A percentile compares a stretch with the other conserved stretches of the same genome.
Evolutionary conservation across 306 rosid species (phyloP).

Genomic region (Sesbania bispinosa): DNA sequence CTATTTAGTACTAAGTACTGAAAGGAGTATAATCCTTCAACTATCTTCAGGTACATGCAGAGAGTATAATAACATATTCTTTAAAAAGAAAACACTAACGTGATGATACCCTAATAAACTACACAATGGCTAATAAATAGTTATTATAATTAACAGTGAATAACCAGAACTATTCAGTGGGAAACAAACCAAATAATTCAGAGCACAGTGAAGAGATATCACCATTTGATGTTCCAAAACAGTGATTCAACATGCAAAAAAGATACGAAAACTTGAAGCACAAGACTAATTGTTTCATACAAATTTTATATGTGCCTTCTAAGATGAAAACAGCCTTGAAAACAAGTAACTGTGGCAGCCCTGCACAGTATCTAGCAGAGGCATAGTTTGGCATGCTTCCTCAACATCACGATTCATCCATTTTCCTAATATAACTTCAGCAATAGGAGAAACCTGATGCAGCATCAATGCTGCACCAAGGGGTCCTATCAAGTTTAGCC

Average conservation of each 20-base stretch:
- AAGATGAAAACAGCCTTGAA: constrained; percentile 73
- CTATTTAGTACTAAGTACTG: no score
- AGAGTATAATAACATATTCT: no score
- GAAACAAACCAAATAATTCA: not conserved
- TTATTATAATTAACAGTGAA: not conserved
- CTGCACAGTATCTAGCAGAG: constrained; percentile 76
- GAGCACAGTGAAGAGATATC: not conserved
- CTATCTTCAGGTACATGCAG: no score
- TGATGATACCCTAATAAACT: no score
- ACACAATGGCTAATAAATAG: not conserved
- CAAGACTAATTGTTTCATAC: not conserved
- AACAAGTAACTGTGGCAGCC: constrained; percentile 84
- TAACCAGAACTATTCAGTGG: not conserved
- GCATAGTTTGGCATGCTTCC: constrained; percentile 70
- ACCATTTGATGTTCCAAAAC: not conserved
- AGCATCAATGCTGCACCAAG: constrained; percentile 79
- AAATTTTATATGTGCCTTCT: constrained; percentile 6
- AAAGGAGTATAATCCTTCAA: no score
- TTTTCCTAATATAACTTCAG: constrained; percentile 54
- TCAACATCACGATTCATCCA: constrained; percentile 60
- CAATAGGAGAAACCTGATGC: constrained; percentile 61
- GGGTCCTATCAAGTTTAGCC: constrained; percentile 80
- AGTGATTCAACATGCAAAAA: not conserved
- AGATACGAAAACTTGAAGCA: not conserved
- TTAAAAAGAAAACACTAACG: not conserved